These are phyloP conservation scores for Nepenthes alata DNA, from an alignment of 179 eudicot genomes.

Conservation along the genomic window DNA sequence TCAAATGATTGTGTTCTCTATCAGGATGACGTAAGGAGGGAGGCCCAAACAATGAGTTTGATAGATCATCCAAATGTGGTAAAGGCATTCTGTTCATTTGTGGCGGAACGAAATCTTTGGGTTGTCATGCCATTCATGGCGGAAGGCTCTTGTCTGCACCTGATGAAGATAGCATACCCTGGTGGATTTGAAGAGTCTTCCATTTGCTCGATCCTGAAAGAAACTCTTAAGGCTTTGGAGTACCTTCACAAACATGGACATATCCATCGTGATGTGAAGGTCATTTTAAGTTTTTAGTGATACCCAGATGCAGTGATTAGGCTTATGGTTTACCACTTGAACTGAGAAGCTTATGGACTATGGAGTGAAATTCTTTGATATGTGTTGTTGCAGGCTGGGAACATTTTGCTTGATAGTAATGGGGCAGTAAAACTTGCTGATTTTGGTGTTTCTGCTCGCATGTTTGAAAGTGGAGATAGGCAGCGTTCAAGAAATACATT, in stretches of 20 bases:
- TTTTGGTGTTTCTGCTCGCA: conserved; percentile 98
- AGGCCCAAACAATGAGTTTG: conserved; percentile 91
- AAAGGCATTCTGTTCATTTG: conserved; percentile 83
- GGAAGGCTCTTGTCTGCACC: conserved; percentile 90
- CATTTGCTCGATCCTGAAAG: conserved; percentile 71
- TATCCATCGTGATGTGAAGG: conserved; percentile 98
- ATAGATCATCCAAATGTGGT: conserved; percentile 90
- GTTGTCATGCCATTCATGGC: conserved; percentile 99
- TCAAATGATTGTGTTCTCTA: conserved; percentile 8
- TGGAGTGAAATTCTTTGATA: conserved; percentile 6
- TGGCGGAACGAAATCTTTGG: conserved; percentile 79
- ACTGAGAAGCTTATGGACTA: neutral
- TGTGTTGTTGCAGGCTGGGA: conserved; percentile 65
- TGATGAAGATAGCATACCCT: conserved; percentile 85
- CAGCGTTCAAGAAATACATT: conserved; percentile 95
- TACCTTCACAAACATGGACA: conserved; percentile 95
- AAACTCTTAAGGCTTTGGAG: conserved; percentile 83
- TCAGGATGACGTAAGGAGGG: conserved; percentile 95
- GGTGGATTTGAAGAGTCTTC: conserved; percentile 94
- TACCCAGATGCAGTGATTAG: neutral
- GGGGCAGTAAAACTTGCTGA: conserved; percentile 89
- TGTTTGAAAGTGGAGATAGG: conserved; percentile 95
- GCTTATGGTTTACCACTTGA: neutral
- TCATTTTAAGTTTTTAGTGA: conserved; percentile 7
- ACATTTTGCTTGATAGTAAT: conserved; percentile 67